Base-by-base conservation (phyloP, 352 stramenopile genomes). In the Phytophthora hibernalis region DNA sequence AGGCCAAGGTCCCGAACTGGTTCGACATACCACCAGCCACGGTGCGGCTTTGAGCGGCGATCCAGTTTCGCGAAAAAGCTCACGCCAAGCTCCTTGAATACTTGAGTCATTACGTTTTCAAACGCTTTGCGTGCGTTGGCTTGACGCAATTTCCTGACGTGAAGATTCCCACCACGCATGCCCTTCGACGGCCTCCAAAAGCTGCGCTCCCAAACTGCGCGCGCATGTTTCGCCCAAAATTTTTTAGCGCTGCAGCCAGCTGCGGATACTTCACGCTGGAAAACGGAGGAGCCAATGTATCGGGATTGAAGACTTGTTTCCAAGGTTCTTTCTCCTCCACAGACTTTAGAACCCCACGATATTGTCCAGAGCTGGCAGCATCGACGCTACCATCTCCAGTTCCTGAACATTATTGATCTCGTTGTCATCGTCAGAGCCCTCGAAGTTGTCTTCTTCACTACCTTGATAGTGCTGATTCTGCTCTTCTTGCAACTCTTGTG, bases 171-270 rank as follows among this genome's bases (percentile, higher is more conserved):
- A 13, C 1, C 31, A 37, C 31, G 31, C 8, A 37, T 37, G 2
- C 31, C 31, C 3, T 1, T 45, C 22, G 74, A 16, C 5, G 67
- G 63, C 2, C 54, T 13, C 67, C 62, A 79, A 30, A 79, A 74
- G 10, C 15, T 21, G 37, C 72, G 63, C 42, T 76, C 71, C 71
- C 71, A 76, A 3, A 79, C 44, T n/a, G 68, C 68, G 9, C 48
- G 71, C 11, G 52, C 47, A 21, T 76, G 51, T 5, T 31, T 15
- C n/a, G 35, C 15, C 50, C 73, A 53, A 35, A 80, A 74, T 9
- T 22, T 35, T 57, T 44, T 35, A 72, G 45, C 7, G 43, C 40
- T 26, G 26, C 22, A 11, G 31, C 49, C 47, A 76, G 18, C 21
- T 53, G 43, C 20, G 16, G 18, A 16, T 60, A 18, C 37, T 64